phyloP scores from a whole-genome alignment of 139 green algal species.

The Chlorella sp. region DNA sequence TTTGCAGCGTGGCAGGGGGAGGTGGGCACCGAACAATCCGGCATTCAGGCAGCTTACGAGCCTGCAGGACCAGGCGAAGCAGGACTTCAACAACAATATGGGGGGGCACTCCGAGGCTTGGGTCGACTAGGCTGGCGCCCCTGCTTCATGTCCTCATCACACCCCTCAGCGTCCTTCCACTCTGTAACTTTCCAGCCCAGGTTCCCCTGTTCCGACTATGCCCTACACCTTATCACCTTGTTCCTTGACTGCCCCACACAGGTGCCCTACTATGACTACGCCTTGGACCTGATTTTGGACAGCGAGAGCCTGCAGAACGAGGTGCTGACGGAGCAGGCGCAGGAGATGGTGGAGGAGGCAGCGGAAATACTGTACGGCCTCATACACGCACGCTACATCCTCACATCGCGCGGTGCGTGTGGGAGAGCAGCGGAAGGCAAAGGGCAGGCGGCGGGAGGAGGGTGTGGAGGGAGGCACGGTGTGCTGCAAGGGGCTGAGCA shows the following conservation, averaged over 20 bases:
- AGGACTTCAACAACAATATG: too few species aligned
- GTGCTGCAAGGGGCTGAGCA: too few species aligned
- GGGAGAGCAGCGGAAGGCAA: constrained; percentile 22
- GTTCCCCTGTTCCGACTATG: too few species aligned
- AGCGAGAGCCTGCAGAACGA: constrained; percentile 83
- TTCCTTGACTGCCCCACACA: constrained; percentile 26
- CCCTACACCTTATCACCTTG: not conserved
- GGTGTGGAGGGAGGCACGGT: not conserved
- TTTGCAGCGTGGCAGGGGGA: not conserved
- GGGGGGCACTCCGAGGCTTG: too few species aligned
- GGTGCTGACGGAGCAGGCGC: constrained; percentile 83
- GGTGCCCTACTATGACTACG: constrained; percentile 99
- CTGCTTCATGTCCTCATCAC: not conserved
- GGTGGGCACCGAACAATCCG: not conserved
- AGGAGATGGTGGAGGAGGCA: constrained; percentile 93
- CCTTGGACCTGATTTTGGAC: constrained; percentile 96
- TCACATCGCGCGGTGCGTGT: constrained; percentile 83
- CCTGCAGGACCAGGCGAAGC: too few species aligned
- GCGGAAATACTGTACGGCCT: constrained; percentile 98
- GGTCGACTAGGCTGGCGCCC: too few species aligned
- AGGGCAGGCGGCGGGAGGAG: not conserved
- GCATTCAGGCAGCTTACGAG: too few species aligned
- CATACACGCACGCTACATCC: constrained; percentile 96
- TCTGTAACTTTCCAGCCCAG: too few species aligned
- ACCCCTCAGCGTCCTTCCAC: not conserved